phyloP scores from a whole-genome alignment of 345 rosid genomes.

The Diplotaxis tenuifolia region DNA sequence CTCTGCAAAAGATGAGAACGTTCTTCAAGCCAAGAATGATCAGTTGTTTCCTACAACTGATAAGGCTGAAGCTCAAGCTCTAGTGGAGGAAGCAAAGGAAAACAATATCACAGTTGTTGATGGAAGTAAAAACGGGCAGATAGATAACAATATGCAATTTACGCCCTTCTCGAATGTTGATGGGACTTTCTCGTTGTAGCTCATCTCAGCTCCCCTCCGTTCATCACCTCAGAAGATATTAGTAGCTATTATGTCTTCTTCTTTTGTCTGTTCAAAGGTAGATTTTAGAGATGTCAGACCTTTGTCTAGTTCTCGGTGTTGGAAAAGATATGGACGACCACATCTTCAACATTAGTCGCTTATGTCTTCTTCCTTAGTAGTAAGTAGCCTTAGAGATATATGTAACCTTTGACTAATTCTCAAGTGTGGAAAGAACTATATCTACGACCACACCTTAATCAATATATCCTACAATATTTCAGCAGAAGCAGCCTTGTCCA shows the following conservation, averaged over 20 bases:
- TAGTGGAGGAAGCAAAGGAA: constrained; percentile 48
- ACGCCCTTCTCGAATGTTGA: constrained; percentile 41
- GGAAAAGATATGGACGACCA: not conserved
- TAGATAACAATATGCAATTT: constrained; percentile 53
- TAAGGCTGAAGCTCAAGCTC: constrained; percentile 24
- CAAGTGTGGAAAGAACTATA: not conserved
- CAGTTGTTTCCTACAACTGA: constrained; percentile 1
- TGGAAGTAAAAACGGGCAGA: constrained; percentile 39
- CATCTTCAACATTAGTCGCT: constrained; percentile 21
- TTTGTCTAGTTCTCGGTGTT: constrained; percentile 25
- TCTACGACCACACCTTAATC: constrained; percentile 1
- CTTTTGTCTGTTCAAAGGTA: constrained; percentile 18
- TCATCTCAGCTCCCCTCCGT: constrained; percentile 59
- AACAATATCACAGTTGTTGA: constrained; percentile 39
- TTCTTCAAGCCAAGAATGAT: constrained; percentile 21
- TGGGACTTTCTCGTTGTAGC: constrained; percentile 40
- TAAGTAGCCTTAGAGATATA: constrained; percentile 6
- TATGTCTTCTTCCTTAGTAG: constrained; percentile 18
- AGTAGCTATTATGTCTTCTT: constrained; percentile 24
- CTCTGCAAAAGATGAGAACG: constrained; percentile 59
- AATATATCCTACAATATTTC: constrained; percentile 21
- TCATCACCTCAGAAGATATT: constrained; percentile 48
- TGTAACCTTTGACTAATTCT: constrained; percentile 24
- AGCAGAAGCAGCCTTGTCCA: constrained; percentile 12
- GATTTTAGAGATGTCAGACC: constrained; percentile 3